A percentile compares a stretch with the other conserved stretches of the same genome.
Conservation (phyloP, 495 filamentous ascomycete species). For the Penicillium alfredii region DNA sequence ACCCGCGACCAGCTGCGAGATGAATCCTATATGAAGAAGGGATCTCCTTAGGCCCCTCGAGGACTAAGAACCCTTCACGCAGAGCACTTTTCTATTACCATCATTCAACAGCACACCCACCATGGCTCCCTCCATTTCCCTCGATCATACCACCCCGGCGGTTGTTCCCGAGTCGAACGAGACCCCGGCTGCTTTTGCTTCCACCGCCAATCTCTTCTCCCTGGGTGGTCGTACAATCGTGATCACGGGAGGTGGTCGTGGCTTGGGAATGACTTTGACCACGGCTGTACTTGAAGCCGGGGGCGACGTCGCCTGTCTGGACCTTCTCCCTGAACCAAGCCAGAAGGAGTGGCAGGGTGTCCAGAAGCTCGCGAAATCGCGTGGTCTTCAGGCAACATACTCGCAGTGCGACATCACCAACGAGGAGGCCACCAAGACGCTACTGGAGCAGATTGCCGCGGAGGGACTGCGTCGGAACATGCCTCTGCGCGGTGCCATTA, state of each 20-base stretch:
- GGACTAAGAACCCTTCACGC: too few species aligned
- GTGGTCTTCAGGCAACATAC: slow-evolving; percentile 37
- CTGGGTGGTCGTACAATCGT: slow-evolving; percentile 63
- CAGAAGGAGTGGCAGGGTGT: slow-evolving; percentile 33
- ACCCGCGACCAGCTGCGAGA: neutral
- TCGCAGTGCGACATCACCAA: slow-evolving; percentile 55
- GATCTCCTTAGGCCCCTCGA: too few species aligned
- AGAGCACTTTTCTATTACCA: too few species aligned
- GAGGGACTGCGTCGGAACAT: slow-evolving; percentile 38
- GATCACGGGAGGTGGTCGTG: slow-evolving; percentile 66
- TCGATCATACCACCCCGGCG: slow-evolving; percentile 18
- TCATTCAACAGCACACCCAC: slow-evolving; percentile 7
- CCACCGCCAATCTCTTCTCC: slow-evolving; percentile 26
- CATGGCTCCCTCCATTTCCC: slow-evolving; percentile 26
- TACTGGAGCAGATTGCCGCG: slow-evolving; percentile 37
- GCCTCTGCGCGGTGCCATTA: slow-evolving; percentile 67
- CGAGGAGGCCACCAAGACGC: slow-evolving; percentile 34
- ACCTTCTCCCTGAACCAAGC: slow-evolving; percentile 49
- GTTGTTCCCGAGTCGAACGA: slow-evolving; percentile 20
- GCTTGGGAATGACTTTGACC: slow-evolving; percentile 55
- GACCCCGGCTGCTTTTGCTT: slow-evolving; percentile 18
- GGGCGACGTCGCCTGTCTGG: slow-evolving; percentile 57
- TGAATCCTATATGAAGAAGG: slow-evolving; percentile 8
- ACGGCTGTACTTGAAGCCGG: slow-evolving; percentile 67
- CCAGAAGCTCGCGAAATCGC: slow-evolving; percentile 43